Percentiles rank a stretch among this genome's conserved stretches.
Conservation (phyloP, 108 stramenopile species). For the Cyclostephanos tholiformis region DNA sequence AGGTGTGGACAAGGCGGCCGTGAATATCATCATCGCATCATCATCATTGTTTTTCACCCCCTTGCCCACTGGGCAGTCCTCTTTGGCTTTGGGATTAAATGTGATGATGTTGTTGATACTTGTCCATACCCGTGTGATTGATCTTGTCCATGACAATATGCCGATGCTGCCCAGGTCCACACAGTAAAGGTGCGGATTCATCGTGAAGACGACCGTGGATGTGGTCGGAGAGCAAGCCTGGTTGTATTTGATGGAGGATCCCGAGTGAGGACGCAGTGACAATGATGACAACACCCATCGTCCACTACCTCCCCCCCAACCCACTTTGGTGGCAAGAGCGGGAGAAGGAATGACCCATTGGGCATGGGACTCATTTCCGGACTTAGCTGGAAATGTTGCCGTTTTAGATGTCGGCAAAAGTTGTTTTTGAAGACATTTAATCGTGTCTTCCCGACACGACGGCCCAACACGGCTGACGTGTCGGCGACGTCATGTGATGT, state of each 20-base stretch:
- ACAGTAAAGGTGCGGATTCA: constrained; percentile 43
- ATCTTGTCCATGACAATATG: neutral
- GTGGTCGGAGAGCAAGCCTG: constrained; percentile 44
- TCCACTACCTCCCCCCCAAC: neutral
- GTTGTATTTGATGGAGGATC: constrained; percentile 21
- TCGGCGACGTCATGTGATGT: too few species aligned
- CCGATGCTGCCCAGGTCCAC: constrained; percentile 26
- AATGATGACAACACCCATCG: too few species aligned
- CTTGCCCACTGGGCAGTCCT: neutral
- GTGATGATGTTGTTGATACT: constrained; percentile 1
- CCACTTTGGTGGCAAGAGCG: constrained; percentile 1
- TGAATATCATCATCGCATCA: neutral
- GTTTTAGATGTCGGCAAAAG: too few species aligned
- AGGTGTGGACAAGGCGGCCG: neutral
- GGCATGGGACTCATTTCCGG: neutral
- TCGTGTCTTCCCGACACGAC: too few species aligned
- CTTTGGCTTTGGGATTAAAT: neutral
- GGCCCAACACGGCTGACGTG: too few species aligned
- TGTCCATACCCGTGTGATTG: constrained; percentile 20
- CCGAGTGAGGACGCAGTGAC: constrained; percentile 17
- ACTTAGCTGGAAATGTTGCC: too few species aligned
- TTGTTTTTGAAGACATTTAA: too few species aligned
- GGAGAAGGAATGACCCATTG: constrained; percentile 7
- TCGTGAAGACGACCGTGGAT: constrained; percentile 28
- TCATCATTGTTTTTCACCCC: neutral